phyloP scores from a whole-genome alignment of 2,329 filamentous ascomycete species.

The Helotiales sp. region DNA sequence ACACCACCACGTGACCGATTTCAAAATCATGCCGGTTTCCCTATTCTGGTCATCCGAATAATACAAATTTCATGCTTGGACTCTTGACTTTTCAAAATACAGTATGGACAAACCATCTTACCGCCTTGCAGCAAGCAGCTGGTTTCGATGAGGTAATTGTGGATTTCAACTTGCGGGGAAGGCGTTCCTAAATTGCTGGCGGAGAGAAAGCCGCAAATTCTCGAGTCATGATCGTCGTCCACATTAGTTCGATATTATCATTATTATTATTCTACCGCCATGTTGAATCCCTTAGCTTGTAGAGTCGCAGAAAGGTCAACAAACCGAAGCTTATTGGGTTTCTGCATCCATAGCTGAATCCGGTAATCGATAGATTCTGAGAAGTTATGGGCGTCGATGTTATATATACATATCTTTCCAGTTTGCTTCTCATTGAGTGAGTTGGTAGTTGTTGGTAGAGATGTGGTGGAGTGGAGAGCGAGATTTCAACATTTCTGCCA shows the following conservation, averaged over 20 bases:
- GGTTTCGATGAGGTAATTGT: neutral
- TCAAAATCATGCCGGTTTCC: neutral
- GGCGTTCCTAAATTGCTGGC: neutral
- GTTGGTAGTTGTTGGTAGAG: neutral
- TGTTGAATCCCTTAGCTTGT: no score
- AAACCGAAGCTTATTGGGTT: no score
- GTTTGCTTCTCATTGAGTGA: no score
- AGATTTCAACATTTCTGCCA: no score
- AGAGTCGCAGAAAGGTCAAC: no score
- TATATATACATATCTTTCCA: no score
- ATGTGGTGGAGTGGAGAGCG: neutral
- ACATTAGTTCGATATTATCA: no score
- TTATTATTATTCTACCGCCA: no score
- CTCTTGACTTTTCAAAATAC: neutral
- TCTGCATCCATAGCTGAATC: no score
- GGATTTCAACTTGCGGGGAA: neutral
- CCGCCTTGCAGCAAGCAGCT: neutral
- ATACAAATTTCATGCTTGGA: neutral
- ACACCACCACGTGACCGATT: neutral
- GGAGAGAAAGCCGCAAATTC: neutral
- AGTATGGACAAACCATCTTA: neutral
- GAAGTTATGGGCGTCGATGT: no score
- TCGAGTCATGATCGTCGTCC: no score
- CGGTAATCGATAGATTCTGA: no score
- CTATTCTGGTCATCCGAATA: neutral